phyloP scores from a whole-genome alignment of 106 monocot species.

The Allium sativum region DNA sequence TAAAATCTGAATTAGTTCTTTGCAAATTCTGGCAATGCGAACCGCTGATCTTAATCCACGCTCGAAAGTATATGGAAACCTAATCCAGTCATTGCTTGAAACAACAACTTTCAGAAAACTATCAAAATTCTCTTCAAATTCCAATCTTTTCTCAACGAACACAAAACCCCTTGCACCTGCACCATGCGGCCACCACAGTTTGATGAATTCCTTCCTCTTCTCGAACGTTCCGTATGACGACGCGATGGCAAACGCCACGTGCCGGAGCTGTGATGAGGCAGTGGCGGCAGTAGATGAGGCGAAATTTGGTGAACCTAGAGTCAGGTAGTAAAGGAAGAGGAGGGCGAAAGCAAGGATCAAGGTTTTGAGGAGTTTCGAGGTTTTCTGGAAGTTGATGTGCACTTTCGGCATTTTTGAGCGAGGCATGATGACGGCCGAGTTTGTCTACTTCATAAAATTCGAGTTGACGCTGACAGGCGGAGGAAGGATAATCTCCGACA shows the following conservation, averaged over 20 bases:
- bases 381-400: constrained; percentile 1
- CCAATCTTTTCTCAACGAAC: constrained; percentile 37
- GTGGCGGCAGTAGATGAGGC: constrained; percentile 5
- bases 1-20: constrained; percentile 28
- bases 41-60: constrained; percentile 53
- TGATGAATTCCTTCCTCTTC: constrained; percentile 34
- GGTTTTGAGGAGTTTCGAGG: constrained; percentile 9
- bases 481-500: too few relatives aligned
- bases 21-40: constrained; percentile 44
- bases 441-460: too few relatives aligned
- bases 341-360: constrained; percentile 8
- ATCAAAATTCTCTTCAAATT: constrained; percentile 1
- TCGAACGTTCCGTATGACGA: constrained; percentile 34
- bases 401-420: constrained; percentile 7
- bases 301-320: neutral
- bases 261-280: constrained; percentile 8
- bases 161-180: constrained; percentile 20
- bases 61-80: constrained; percentile 51
- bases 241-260: constrained; percentile 76
- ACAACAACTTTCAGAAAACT: constrained; percentile 12
- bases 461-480: too few relatives aligned
- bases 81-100: constrained; percentile 31
- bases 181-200: constrained; percentile 67
- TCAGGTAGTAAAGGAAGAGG: constrained; percentile 5
- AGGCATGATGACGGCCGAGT: neutral